Evolutionary conservation across 2,329 filamentous ascomycete genomes (phyloP).

Genomic region (Metarhizium guizhouense): DNA sequence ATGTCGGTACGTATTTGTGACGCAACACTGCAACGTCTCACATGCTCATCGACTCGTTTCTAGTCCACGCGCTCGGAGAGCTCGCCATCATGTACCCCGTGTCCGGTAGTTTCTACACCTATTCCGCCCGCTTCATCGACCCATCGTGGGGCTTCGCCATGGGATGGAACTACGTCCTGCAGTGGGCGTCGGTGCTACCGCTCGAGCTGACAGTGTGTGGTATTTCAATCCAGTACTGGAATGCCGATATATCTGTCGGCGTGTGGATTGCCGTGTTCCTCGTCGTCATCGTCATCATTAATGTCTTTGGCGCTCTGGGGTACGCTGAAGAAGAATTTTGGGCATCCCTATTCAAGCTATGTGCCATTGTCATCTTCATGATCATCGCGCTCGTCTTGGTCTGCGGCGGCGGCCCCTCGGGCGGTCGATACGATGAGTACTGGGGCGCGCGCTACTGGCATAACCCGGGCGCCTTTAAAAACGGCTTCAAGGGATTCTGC

Average conservation of each 20-base stretch:
- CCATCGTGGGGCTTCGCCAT: conserved; percentile 47
- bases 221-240: conserved; percentile 44
- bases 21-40: no score
- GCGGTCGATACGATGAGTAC: conserved; percentile 30
- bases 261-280: conserved; percentile 46
- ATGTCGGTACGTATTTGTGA: conserved; percentile 14
- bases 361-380: conserved; percentile 51
- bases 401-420: conserved; percentile 45
- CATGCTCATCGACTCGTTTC: no score
- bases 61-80: conserved; percentile 48
- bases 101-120: conserved; percentile 51
- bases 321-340: conserved; percentile 45
- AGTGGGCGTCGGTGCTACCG: conserved; percentile 38
- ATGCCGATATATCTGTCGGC: conserved; percentile 30
- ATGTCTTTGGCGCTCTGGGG: conserved; percentile 41
- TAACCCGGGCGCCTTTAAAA: conserved; percentile 46
- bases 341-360: conserved; percentile 42
- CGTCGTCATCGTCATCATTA: conserved; percentile 34
- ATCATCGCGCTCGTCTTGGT: conserved; percentile 49
- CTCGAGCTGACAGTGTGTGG: conserved; percentile 40
- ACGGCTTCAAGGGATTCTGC: conserved; percentile 63
- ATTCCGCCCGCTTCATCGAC: conserved; percentile 49
- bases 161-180: conserved; percentile 41
- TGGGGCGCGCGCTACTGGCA: conserved; percentile 35
- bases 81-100: conserved; percentile 49